A percentile compares a stretch with the other conserved stretches of the same genome.
Conservation (phyloP, 441 rosid genomes). For the Adansonia madagascariensis region DNA sequence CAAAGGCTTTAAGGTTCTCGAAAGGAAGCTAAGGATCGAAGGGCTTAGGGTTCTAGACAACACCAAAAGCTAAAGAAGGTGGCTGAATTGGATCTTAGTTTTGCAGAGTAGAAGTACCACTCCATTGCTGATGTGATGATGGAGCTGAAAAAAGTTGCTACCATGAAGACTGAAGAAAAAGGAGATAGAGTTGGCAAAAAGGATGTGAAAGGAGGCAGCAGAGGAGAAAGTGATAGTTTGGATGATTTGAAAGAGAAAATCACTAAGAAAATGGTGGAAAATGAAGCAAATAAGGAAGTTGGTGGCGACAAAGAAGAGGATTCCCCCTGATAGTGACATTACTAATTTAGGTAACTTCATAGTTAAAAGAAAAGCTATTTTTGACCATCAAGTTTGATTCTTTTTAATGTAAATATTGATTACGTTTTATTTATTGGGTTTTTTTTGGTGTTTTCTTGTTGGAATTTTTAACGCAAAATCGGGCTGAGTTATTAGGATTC, state of each 20-base stretch:
- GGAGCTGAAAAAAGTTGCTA: slow-evolving; percentile 58
- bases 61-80: slow-evolving; percentile 51
- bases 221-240: slow-evolving; percentile 4
- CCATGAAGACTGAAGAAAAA: slow-evolving; percentile 35
- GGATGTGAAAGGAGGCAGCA: slow-evolving; percentile 31
- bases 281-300: slow-evolving; percentile 34
- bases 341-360: slow-evolving; percentile 42
- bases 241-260: slow-evolving; percentile 30
- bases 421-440: neutral
- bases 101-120: slow-evolving; percentile 93
- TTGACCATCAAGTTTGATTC: neutral
- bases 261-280: slow-evolving; percentile 36
- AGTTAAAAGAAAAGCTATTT: neutral
- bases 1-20: too few species aligned
- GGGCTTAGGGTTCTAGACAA: too few species aligned
- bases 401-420: neutral
- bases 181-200: slow-evolving; percentile 12
- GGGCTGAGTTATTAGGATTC: neutral
- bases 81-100: slow-evolving; percentile 94
- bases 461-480: neutral
- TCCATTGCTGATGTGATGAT: slow-evolving; percentile 73
- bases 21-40: too few species aligned
- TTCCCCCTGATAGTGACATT: slow-evolving; percentile 55
- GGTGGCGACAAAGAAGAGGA: slow-evolving; percentile 61
- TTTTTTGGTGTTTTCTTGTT: neutral